Conservation (phyloP, 192 early-diverging fungal species). For the Mortierella alpina region DNA sequence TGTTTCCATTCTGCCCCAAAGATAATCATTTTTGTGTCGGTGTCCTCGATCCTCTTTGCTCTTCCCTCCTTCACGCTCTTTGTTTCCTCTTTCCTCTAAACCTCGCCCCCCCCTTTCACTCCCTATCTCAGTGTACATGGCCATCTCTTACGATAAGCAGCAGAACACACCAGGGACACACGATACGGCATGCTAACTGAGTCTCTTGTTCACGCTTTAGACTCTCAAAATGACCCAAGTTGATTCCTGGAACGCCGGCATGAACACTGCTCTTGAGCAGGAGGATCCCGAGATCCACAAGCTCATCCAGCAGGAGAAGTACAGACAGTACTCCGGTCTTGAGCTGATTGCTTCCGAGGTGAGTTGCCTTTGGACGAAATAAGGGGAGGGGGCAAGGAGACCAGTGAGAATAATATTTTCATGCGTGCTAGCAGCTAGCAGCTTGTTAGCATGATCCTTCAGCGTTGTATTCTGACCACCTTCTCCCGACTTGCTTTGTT, state of each 20-base stretch:
- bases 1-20: no score
- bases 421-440: not conserved
- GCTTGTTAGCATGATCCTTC: no score
- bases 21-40: not conserved
- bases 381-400: not conserved
- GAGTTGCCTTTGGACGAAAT: constrained; percentile 7
- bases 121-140: not conserved
- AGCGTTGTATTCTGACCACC: no score
- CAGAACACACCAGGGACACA: not conserved
- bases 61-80: constrained; percentile 2
- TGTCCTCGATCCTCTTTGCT: not conserved
- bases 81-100: not conserved
- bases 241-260: constrained; percentile 74
- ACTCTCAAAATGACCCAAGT: constrained; percentile 46
- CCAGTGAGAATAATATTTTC: not conserved
- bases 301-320: constrained; percentile 97
- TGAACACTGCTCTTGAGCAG: constrained; percentile 91
- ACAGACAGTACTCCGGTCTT: constrained; percentile 97
- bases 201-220: not conserved
- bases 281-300: constrained; percentile 95
- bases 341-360: constrained; percentile 99
- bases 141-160: not conserved
- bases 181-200: not conserved
- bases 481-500: not conserved
- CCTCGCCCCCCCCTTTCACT: not conserved